phyloP scores from a whole-genome alignment of 495 filamentous ascomycete genomes.

The Penicillium malachiteum region DNA sequence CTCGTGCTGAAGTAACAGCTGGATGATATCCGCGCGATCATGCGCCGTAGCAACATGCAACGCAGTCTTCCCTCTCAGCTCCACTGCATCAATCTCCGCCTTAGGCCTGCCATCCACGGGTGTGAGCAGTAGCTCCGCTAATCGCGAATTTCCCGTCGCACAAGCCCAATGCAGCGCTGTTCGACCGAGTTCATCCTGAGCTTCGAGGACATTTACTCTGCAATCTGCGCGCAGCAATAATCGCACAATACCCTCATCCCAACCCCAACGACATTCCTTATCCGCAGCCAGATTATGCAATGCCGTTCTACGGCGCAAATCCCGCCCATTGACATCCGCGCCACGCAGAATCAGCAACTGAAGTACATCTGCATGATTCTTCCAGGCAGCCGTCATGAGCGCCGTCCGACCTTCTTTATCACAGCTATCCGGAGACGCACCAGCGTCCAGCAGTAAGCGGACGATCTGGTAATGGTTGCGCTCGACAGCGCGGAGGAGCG shows the following conservation, averaged over 20 bases:
- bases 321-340: slow-evolving; percentile 49
- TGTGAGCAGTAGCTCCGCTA: slow-evolving; percentile 56
- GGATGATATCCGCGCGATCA: slow-evolving; percentile 53
- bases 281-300: slow-evolving; percentile 59
- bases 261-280: slow-evolving; percentile 45
- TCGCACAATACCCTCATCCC: slow-evolving; percentile 50
- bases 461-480: slow-evolving; percentile 48
- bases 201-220: slow-evolving; percentile 47
- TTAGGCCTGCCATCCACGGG: slow-evolving; percentile 32
- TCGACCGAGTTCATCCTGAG: slow-evolving; percentile 48
- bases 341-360: slow-evolving; percentile 48
- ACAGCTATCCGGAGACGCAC: slow-evolving; percentile 37
- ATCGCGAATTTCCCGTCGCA: slow-evolving; percentile 55
- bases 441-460: slow-evolving; percentile 42
- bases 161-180: slow-evolving; percentile 65
- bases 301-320: slow-evolving; percentile 39
- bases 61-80: slow-evolving; percentile 58
- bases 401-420: slow-evolving; percentile 54
- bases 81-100: slow-evolving; percentile 51
- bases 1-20: slow-evolving; percentile 50
- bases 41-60: slow-evolving; percentile 60
- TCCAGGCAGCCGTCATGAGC: slow-evolving; percentile 60
- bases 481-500: slow-evolving; percentile 52
- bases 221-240: slow-evolving; percentile 44
- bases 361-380: slow-evolving; percentile 52